Evolutionary conservation across 2,329 filamentous ascomycete genomes (phyloP).

Genomic region (Cytospora piceicola): DNA sequence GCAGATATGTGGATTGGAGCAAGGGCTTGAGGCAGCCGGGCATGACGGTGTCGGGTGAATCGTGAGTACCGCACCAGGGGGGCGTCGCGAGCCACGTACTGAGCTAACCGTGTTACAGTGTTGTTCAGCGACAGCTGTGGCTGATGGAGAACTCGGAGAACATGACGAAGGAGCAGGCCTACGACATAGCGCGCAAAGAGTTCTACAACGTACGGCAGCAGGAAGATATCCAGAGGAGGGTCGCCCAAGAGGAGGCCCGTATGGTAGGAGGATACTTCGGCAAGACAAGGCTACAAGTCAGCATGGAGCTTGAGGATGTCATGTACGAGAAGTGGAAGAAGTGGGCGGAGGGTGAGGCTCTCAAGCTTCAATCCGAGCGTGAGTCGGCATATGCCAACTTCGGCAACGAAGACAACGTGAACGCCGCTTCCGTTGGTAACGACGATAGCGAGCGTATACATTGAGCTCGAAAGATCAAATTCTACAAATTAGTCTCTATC

Average conservation of each 20-base stretch:
- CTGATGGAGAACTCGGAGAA: conserved; percentile 67
- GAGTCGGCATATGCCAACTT: conserved; percentile 50
- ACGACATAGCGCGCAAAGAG: conserved; percentile 85
- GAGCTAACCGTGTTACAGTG: conserved; percentile 56
- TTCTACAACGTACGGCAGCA: conserved; percentile 85
- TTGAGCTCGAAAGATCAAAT: background rate
- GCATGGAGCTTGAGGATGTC: conserved; percentile 80
- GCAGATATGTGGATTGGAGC: conserved; percentile 78
- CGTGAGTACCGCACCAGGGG: conserved; percentile 54
- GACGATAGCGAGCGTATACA: conserved; percentile 25
- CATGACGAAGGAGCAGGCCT: conserved; percentile 70
- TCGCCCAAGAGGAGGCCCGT: conserved; percentile 86
- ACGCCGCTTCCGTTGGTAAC: conserved; percentile 34
- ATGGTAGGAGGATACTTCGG: conserved; percentile 89
- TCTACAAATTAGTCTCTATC: background rate
- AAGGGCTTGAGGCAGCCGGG: conserved; percentile 72
- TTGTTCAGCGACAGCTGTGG: conserved; percentile 89
- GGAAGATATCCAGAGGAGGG: conserved; percentile 79
- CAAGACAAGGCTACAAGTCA: conserved; percentile 72
- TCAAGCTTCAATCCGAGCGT: conserved; percentile 45
- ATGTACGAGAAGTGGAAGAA: conserved; percentile 83
- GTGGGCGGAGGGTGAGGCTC: conserved; percentile 66
- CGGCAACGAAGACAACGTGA: conserved; percentile 42
- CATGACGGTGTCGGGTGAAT: conserved; percentile 80
- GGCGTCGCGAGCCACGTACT: background rate